Evolutionary conservation across 2,329 filamentous ascomycete genomes (phyloP).

Genomic region (Dothideomycetes sp.): DNA sequence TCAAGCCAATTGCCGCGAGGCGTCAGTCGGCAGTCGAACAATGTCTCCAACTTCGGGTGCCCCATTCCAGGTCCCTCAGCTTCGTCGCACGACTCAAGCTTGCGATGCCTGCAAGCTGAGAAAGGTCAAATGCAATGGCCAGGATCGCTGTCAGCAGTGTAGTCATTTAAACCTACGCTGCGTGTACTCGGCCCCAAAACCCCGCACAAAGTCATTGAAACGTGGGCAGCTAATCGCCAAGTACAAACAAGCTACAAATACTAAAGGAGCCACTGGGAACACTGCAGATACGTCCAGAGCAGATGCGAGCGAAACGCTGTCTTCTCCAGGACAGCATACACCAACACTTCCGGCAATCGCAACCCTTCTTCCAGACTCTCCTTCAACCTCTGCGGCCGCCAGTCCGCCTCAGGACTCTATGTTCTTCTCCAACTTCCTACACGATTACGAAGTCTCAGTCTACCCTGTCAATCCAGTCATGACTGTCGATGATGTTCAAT

Average conservation of each 20-base stretch:
- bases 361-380: background rate
- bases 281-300: conserved; percentile 9
- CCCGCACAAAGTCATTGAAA: conserved; percentile 26
- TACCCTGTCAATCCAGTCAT: conserved; percentile 39
- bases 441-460: conserved; percentile 33
- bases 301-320: conserved; percentile 7
- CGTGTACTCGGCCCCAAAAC: conserved; percentile 29
- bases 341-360: background rate
- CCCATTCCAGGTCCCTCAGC: background rate
- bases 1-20: too few relatives aligned
- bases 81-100: conserved; percentile 22
- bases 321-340: conserved; percentile 5
- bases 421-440: conserved; percentile 33
- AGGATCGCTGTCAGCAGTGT: conserved; percentile 32
- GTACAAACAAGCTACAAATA: conserved; percentile 26
- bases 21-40: background rate
- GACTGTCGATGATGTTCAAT: conserved; percentile 27
- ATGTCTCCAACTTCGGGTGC: background rate
- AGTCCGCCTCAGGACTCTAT: conserved; percentile 13
- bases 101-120: conserved; percentile 36
- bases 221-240: conserved; percentile 31
- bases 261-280: conserved; percentile 17
- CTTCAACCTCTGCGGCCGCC: conserved; percentile 5
- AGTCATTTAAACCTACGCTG: conserved; percentile 34
- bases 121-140: conserved; percentile 37